These are phyloP conservation scores for Beauveria sp. DNA, from an alignment of 2,329 filamentous ascomycete genomes.

Conservation along the genomic window DNA sequence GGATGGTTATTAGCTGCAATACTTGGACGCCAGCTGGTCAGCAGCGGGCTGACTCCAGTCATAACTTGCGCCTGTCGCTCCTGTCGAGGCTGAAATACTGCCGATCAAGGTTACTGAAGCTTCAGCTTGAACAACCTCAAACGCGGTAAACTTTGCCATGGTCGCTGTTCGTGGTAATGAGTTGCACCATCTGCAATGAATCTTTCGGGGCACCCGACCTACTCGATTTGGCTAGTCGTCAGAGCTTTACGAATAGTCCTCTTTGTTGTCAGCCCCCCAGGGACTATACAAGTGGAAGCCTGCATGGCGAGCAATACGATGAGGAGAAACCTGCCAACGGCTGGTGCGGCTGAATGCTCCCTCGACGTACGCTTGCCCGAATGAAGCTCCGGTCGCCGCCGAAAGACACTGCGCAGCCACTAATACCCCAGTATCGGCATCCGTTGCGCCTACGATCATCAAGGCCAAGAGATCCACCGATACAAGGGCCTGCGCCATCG, in stretches of 20 bases:
- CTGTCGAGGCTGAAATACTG: not conserved
- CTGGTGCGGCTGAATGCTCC: constrained; percentile 3
- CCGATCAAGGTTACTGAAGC: not conserved
- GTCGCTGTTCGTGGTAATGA: not conserved
- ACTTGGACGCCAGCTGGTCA: too few species aligned
- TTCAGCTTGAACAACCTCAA: not conserved
- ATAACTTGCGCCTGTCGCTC: not conserved
- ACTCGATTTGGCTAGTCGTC: not conserved
- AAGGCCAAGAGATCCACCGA: constrained; percentile 7
- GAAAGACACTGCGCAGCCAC: not conserved
- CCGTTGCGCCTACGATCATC: constrained; percentile 1
- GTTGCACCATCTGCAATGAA: not conserved
- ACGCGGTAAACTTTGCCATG: not conserved
- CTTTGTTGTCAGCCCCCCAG: not conserved
- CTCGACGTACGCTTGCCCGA: not conserved
- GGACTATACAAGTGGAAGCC: not conserved
- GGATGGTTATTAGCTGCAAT: too few species aligned
- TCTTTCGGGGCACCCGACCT: too few species aligned
- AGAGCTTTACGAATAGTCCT: not conserved
- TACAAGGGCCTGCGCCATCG: not conserved
- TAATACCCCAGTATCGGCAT: not conserved
- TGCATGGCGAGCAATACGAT: constrained; percentile 9
- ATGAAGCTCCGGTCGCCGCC: constrained; percentile 6
- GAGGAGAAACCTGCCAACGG: not conserved
- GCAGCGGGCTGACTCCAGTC: too few species aligned